These are phyloP conservation scores for Colletotrichum sp. DNA, from an alignment of 2,329 filamentous ascomycete genomes.

Conservation along the genomic window DNA sequence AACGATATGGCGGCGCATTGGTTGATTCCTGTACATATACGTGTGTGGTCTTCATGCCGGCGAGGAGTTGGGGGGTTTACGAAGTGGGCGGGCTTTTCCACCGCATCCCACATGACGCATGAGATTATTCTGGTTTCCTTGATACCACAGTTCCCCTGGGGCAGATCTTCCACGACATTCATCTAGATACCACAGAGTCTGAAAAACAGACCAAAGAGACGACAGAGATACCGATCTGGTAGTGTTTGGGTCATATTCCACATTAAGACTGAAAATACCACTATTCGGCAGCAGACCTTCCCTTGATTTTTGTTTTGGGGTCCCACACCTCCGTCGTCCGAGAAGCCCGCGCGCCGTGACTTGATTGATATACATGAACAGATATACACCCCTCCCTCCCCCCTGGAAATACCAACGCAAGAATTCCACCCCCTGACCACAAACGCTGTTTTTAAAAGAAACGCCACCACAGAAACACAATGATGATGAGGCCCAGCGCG, in stretches of 20 bases:
- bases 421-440: neutral
- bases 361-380: neutral
- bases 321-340: neutral
- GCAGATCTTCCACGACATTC: neutral
- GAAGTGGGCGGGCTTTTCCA: neutral
- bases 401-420: neutral
- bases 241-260: slow-evolving; percentile 15
- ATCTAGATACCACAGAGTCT: neutral
- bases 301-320: neutral
- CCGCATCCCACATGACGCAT: slow-evolving; percentile 1
- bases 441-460: slow-evolving; percentile 69
- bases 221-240: slow-evolving; percentile 1
- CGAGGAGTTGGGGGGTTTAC: slow-evolving; percentile 14
- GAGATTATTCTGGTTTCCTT: slow-evolving; percentile 6
- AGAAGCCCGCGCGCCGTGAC: neutral
- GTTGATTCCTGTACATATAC: neutral
- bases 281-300: neutral
- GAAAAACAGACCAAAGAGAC: neutral
- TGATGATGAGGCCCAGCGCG: slow-evolving; percentile 78
- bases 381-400: neutral
- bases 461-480: slow-evolving; percentile 89
- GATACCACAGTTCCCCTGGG: neutral
- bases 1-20: slow-evolving; percentile 3
- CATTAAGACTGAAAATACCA: slow-evolving; percentile 7
- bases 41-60: neutral